Percentiles rank a stretch among this genome's conserved stretches.
Evolutionary conservation across 1,284 basidiomycete genomes (phyloP).

Genomic region (Somion occarium): DNA sequence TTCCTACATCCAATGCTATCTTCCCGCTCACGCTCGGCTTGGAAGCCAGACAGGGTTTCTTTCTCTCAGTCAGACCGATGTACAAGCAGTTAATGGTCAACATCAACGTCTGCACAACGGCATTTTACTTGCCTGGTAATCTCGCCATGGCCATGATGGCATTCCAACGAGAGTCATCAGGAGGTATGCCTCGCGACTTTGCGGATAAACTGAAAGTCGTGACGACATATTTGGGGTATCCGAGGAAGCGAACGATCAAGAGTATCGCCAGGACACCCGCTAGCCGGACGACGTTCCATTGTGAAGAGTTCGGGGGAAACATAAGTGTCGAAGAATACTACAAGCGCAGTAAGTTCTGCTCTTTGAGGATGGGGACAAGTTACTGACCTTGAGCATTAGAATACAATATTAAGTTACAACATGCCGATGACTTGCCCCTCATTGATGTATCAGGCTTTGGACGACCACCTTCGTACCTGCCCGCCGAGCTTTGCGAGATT

Average conservation of each 20-base stretch:
- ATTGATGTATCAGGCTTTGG: conserved; percentile 43
- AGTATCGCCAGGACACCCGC: conserved; percentile 43
- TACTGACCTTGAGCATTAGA: conserved; percentile 32
- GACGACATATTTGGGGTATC: conserved; percentile 52
- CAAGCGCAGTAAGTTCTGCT: conserved; percentile 41
- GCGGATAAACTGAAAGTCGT: conserved; percentile 51
- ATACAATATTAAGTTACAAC: conserved; percentile 45
- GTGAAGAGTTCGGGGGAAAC: conserved; percentile 42
- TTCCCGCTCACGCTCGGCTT: conserved; percentile 41
- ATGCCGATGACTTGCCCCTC: conserved; percentile 52
- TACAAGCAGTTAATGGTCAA: conserved; percentile 70
- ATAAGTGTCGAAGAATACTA: conserved; percentile 63
- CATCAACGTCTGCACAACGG: conserved; percentile 69
- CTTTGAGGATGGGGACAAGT: neutral
- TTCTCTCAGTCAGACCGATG: conserved; percentile 57
- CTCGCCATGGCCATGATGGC: conserved; percentile 49
- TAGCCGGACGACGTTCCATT: conserved; percentile 42
- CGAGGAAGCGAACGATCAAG: conserved; percentile 43
- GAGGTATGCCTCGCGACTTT: conserved; percentile 45
- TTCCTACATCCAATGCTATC: conserved; percentile 28
- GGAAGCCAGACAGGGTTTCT: conserved; percentile 63
- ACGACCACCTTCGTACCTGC: conserved; percentile 43
- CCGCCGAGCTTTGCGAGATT: conserved; percentile 69
- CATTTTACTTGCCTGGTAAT: conserved; percentile 62
- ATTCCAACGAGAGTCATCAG: conserved; percentile 39